Evolutionary conservation across 108 stramenopile species (phyloP).

Genomic region (Skeletonema costatum): DNA sequence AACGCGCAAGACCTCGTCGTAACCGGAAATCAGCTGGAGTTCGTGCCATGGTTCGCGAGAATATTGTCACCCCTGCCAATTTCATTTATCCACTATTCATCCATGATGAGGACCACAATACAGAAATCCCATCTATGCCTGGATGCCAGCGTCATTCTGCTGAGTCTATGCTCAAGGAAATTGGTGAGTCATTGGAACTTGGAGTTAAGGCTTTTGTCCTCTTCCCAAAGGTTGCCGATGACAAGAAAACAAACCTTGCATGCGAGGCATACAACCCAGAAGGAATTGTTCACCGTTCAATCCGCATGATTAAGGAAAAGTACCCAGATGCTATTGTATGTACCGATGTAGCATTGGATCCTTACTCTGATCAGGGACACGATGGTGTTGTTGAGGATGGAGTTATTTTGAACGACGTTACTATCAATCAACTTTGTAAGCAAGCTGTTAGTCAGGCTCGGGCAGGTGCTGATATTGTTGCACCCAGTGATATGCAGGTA

Average conservation of each 20-base stretch:
- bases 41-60: slow-evolving; percentile 96
- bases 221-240: slow-evolving; percentile 96
- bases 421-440: slow-evolving; percentile 96
- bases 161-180: slow-evolving; percentile 88
- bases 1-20: slow-evolving; percentile 91
- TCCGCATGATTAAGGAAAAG: slow-evolving; percentile 93
- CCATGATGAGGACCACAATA: slow-evolving; percentile 90
- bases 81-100: slow-evolving; percentile 99
- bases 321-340: slow-evolving; percentile 90
- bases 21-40: slow-evolving; percentile 94
- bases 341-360: slow-evolving; percentile 97
- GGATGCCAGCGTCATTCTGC: slow-evolving; percentile 92
- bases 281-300: slow-evolving; percentile 94
- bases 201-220: slow-evolving; percentile 94
- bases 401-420: slow-evolving; percentile 96
- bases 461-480: slow-evolving; percentile 96
- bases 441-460: slow-evolving; percentile 96
- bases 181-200: slow-evolving; percentile 83
- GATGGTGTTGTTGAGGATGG: slow-evolving; percentile 97
- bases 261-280: slow-evolving; percentile 97
- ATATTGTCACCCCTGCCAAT: slow-evolving; percentile 92
- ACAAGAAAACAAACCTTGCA: slow-evolving; percentile 93
- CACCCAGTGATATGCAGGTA: slow-evolving; percentile 96
- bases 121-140: slow-evolving; percentile 93
- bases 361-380: slow-evolving; percentile 98